phyloP scores from a whole-genome alignment of 2,329 filamentous ascomycete species.

The Alternaria gaisen region DNA sequence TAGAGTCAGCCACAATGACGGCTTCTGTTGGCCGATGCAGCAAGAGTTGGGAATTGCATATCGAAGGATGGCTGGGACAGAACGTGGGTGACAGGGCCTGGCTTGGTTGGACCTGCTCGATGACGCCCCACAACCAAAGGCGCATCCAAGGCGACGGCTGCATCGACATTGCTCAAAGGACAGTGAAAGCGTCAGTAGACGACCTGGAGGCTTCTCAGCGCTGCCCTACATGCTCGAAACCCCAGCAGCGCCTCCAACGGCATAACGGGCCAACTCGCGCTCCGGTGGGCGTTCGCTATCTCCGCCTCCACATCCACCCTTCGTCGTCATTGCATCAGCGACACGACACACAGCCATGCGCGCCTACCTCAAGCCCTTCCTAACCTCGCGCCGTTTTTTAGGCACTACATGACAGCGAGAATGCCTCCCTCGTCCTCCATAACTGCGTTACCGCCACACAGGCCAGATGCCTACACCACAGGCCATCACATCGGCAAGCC shows the following conservation, averaged over 20 bases:
- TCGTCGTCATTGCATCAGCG: conserved; percentile 20
- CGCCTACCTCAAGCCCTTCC: background rate
- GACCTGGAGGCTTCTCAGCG: background rate
- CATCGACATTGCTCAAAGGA: background rate
- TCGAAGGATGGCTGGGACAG: background rate
- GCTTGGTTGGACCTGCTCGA: background rate
- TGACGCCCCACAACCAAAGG: background rate
- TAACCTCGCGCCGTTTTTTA: conserved; percentile 20
- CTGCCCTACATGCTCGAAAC: background rate
- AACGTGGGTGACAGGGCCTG: conserved; percentile 16
- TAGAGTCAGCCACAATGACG: background rate
- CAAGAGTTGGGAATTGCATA: background rate
- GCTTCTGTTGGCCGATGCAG: background rate
- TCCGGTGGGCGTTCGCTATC: conserved; percentile 18
- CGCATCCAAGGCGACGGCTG: background rate
- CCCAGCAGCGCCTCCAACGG: background rate
- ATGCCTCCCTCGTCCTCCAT: conserved; percentile 30
- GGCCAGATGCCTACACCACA: conserved; percentile 34
- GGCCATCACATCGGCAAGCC: conserved; percentile 56
- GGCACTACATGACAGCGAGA: conserved; percentile 10
- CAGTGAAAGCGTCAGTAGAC: background rate
- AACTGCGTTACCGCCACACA: conserved; percentile 25
- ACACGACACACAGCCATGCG: conserved; percentile 15
- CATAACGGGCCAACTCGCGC: conserved; percentile 6
- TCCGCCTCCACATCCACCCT: conserved; percentile 15